Evolutionary conservation across 2,329 filamentous ascomycete genomes (phyloP), one percentile per base, ranked within the genome.

Genomic region (Anthostomella pinea): DNA sequence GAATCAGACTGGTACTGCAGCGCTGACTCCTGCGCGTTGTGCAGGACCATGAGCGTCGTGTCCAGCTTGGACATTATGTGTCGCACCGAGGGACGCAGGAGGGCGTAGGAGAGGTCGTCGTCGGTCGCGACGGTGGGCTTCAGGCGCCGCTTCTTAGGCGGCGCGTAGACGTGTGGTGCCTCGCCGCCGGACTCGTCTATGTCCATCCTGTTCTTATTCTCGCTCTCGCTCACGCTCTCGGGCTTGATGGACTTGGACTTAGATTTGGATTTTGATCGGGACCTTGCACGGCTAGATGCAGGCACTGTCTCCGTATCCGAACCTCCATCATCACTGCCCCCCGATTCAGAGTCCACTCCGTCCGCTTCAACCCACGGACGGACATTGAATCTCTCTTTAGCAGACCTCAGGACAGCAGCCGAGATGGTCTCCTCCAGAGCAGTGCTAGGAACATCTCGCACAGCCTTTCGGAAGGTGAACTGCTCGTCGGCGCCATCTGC

Each of bases 41-140:
- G 87, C 10, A 97, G 69, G 3, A 81, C 77, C 19, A 72, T 68
- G 5, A 95, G 72, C 1, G 91, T 71, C 5, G 68, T 60, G 50
- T 96, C 87, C 2, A 95, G 57, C 22, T 79, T 77, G 2, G 70
- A 64, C 7, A 95, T 68, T 11, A 90, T 74, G 47, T 87, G 82
- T n/a, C 81, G 72, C 8, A 85, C 73, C 0, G 78, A 73, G 0
- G 88, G 87, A 1, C 73, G 72, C 11, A 95, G 66, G 5, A 94
- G 67, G 2, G 63, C 58, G 40, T 73, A 68, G 0, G 87, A 85
- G 30, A 70, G 58, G 2, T 85, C 80, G 48, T 95, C 88, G 50
- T 95, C 83, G 2, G 79, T 73, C 6, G 84, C 74, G 5, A 87
- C 62, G 2, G 73, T 68, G 0, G 85, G 78, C 8, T 62, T 59